These are phyloP conservation scores for Naegleria lovaniensis DNA, from an alignment of 208 protist genomes.

Conservation along the genomic window DNA sequence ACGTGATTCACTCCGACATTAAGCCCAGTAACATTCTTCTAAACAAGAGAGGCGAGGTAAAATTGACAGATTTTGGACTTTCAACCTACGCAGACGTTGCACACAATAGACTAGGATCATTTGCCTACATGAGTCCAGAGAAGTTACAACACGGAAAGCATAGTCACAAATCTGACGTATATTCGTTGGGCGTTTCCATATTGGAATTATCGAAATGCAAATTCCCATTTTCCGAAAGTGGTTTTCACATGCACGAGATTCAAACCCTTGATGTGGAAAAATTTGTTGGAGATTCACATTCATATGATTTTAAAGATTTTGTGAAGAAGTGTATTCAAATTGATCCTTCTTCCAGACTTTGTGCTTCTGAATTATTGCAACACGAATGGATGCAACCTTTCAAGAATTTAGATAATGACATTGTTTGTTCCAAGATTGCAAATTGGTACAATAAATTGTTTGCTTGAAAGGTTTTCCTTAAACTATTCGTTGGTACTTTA, in stretches of 20 bases:
- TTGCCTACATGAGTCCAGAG: neutral
- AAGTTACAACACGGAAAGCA: neutral
- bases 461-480: too few relatives aligned
- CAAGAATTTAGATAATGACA: neutral
- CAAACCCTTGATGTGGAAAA: neutral
- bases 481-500: too few relatives aligned
- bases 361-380: neutral
- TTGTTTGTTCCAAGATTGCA: neutral
- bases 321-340: neutral
- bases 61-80: conserved; percentile 99
- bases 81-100: conserved; percentile 77
- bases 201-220: neutral
- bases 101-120: neutral
- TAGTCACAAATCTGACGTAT: neutral
- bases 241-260: neutral
- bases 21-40: conserved; percentile 83
- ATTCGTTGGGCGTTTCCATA: neutral
- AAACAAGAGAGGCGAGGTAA: conserved; percentile 85
- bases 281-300: neutral
- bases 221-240: neutral
- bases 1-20: conserved; percentile 94
- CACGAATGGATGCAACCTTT: neutral
- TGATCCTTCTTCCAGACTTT: neutral
- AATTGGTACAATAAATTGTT: neutral
- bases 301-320: neutral